Evolutionary conservation across 2,329 filamentous ascomycete genomes (phyloP).

Genomic region (Penicillium expansum): DNA sequence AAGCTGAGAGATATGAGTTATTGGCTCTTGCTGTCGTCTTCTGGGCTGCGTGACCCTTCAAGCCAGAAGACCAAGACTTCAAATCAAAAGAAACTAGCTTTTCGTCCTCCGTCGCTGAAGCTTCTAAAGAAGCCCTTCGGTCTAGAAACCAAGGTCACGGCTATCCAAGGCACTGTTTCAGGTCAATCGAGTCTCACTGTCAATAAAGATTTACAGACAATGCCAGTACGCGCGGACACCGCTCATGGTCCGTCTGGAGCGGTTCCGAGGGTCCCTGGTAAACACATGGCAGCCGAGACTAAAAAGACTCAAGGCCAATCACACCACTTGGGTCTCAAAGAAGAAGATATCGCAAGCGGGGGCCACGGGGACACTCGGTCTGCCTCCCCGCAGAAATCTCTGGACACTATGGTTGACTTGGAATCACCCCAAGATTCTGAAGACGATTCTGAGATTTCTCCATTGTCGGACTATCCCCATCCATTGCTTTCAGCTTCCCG

Average conservation of each 20-base stretch:
- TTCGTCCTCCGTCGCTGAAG: conserved; percentile 10
- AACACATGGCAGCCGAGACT: background rate
- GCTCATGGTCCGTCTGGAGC: background rate
- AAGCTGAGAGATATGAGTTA: conserved; percentile 9
- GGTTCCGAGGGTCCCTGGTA: background rate
- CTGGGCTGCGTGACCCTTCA: background rate
- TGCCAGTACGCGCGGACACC: background rate
- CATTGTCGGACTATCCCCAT: conserved; percentile 21
- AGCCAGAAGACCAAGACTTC: background rate
- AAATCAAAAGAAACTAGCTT: background rate
- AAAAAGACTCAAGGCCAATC: background rate
- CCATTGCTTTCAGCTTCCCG: conserved; percentile 12
- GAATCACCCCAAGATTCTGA: conserved; percentile 15
- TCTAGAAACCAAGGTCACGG: background rate
- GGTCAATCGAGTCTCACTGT: background rate
- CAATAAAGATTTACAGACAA: background rate
- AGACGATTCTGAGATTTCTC: conserved; percentile 26
- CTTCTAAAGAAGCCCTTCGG: background rate
- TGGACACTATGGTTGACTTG: conserved; percentile 16
- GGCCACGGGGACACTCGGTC: conserved; percentile 1
- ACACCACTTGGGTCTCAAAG: background rate
- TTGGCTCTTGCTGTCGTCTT: background rate
- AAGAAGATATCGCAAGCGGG: background rate
- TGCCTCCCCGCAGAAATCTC: conserved; percentile 11
- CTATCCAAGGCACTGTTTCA: conserved; percentile 3